Evolutionary conservation across 192 early-diverging fungal species (phyloP).

Genomic region (Linnemannia schmuckeri): DNA sequence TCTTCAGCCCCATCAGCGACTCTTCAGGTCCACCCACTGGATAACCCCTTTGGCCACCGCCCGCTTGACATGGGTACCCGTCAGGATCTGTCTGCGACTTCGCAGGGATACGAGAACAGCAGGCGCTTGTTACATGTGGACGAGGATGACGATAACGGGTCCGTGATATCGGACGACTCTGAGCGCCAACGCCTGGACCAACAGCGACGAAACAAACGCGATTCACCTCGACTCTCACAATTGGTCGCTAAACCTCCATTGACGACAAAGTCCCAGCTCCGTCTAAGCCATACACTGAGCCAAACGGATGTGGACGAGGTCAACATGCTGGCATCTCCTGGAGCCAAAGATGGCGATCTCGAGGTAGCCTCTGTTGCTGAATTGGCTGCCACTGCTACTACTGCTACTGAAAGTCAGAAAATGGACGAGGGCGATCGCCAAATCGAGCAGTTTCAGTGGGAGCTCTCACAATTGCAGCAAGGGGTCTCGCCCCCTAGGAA

Average conservation of each 20-base stretch:
- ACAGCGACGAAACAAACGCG: conserved; percentile 26
- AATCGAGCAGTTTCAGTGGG: conserved; percentile 20
- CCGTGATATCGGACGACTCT: conserved; percentile 1
- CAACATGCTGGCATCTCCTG: neutral
- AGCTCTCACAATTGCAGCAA: conserved; percentile 18
- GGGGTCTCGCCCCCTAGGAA: neutral
- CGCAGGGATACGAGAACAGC: neutral
- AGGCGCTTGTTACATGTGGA: conserved; percentile 15
- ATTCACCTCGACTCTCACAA: conserved; percentile 19
- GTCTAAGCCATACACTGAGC: conserved; percentile 28
- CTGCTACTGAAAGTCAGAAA: neutral
- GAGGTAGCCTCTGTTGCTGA: neutral
- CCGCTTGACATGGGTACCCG: neutral
- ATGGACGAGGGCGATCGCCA: conserved; percentile 23
- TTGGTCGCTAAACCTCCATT: conserved; percentile 13
- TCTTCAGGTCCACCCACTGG: neutral
- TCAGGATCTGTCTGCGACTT: neutral
- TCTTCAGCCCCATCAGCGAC: neutral
- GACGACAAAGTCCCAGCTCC: conserved; percentile 31
- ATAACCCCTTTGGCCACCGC: neutral
- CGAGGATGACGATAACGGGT: conserved; percentile 9
- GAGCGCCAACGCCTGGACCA: conserved; percentile 18
- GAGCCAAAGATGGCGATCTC: neutral
- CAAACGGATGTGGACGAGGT: conserved; percentile 28
- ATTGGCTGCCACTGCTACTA: neutral